Evolutionary conservation across 768 basidiomycete species (phyloP).

Genomic region (Trametes cinnabarina): DNA sequence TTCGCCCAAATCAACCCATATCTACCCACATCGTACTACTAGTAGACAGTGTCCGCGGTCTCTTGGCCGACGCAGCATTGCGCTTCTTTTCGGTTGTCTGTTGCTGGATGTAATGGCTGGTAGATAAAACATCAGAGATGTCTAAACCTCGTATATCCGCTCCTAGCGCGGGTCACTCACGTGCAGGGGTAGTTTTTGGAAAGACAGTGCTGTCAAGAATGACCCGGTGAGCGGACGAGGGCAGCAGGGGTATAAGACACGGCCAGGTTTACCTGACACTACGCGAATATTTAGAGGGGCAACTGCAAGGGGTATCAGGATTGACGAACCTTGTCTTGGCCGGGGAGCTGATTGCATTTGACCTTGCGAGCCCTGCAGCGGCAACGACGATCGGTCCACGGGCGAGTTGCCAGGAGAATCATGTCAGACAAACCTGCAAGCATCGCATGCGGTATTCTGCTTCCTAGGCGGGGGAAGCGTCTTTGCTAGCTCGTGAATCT

Average conservation of each 20-base stretch:
- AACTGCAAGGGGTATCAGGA: constrained; percentile 17
- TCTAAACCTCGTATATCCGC: constrained; percentile 17
- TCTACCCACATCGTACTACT: constrained; percentile 23
- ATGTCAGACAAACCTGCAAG: constrained; percentile 62
- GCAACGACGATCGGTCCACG: background rate
- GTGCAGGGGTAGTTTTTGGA: constrained; percentile 92
- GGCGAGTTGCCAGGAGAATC: background rate
- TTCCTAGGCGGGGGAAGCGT: constrained; percentile 81
- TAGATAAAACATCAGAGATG: constrained; percentile 18
- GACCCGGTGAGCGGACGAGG: constrained; percentile 11
- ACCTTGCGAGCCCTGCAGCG: constrained; percentile 74
- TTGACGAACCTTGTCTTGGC: constrained; percentile 72
- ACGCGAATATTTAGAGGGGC: constrained; percentile 17
- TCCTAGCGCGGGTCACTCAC: constrained; percentile 45
- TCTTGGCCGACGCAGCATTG: constrained; percentile 49
- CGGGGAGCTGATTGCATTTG: constrained; percentile 80
- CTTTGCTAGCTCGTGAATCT: constrained; percentile 80
- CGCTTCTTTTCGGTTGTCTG: constrained; percentile 85
- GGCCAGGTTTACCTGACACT: constrained; percentile 61
- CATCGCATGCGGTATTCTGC: constrained; percentile 93
- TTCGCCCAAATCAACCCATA: background rate
- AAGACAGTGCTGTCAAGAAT: constrained; percentile 62
- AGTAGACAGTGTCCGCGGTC: constrained; percentile 60
- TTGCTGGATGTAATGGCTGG: constrained; percentile 78
- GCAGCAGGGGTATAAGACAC: background rate